These are phyloP conservation scores for Aechmea fasciata DNA, from an alignment of 176 grass and related monocot genomes.

Conservation along the genomic window DNA sequence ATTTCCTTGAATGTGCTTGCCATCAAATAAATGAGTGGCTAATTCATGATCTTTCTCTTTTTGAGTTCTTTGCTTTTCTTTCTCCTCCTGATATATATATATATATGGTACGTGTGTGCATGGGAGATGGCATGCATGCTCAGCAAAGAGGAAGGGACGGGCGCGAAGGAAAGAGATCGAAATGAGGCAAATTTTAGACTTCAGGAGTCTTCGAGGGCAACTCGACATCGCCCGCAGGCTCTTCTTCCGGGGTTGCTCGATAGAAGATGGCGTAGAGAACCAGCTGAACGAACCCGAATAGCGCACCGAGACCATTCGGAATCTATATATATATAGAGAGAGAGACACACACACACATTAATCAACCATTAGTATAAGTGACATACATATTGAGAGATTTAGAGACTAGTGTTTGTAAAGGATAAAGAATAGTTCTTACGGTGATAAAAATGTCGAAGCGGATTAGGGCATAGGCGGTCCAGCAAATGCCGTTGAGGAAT, in stretches of 20 bases:
- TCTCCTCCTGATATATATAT: too few relatives aligned
- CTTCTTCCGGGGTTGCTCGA: constrained; percentile 19
- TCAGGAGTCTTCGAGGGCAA: constrained; percentile 18
- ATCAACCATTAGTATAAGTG: too few relatives aligned
- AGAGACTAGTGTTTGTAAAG: too few relatives aligned
- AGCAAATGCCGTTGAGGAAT: constrained; percentile 54
- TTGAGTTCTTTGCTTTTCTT: too few relatives aligned
- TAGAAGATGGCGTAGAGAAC: constrained; percentile 59
- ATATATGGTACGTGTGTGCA: too few relatives aligned
- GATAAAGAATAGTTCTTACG: constrained; percentile 13
- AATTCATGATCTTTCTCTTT: too few relatives aligned
- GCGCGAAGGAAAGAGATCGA: too few relatives aligned
- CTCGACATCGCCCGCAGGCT: constrained; percentile 23
- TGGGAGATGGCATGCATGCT: too few relatives aligned
- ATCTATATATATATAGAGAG: constrained; percentile 29
- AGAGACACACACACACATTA: neutral
- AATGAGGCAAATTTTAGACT: neutral
- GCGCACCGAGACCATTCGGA: constrained; percentile 45
- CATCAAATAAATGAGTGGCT: too few relatives aligned
- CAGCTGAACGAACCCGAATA: constrained; percentile 40
- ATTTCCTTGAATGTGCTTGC: too few relatives aligned
- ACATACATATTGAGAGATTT: too few relatives aligned
- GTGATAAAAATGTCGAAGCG: constrained; percentile 55
- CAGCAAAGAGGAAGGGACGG: too few relatives aligned
- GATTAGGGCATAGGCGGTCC: constrained; percentile 68